Base-by-base conservation (phyloP, 805 yeast species). In the Nakazawaea peltata region DNA sequence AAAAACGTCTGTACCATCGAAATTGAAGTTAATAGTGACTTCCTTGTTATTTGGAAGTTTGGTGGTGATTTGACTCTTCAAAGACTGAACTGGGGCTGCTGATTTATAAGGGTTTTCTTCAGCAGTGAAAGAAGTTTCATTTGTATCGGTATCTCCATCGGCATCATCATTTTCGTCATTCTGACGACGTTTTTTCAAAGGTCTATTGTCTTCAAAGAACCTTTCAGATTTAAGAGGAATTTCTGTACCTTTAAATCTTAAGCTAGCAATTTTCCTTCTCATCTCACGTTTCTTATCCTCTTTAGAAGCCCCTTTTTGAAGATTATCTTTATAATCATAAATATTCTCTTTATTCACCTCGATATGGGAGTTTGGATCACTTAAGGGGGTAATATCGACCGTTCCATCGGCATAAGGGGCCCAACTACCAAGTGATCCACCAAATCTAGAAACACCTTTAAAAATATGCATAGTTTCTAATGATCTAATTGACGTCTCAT, bases 381-480 rank as follows among this genome's bases (percentile, higher is more conserved):
- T 71, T 25, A 82, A 58, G 0, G 94, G 88, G 1, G 77, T 68
- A 3, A 69, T 63, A 52, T 84, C 94, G 5, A 76, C 72, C 1
- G 63, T 57, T 0, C 75, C 76, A 44, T 77, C 75, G 0, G 94
- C 90, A 51, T 81, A 84, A 0, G 79, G 71, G 0, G 72, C 51
- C 94, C 94, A 84, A 6, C 73, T 64, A 0, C 90, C 94, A 36
- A 79, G 48, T 8, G 87, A 66, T 19, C 69, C 59, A 1, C 79
- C 65, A 44, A 71, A 71, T 34, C 88, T 57, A 1, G 87, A 75
- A 16, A 66, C 67, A 3, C 88, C 87, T 37, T 71, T 66, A 11
- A 77, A 47, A 2, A 77, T 60, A 42, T 69, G 74, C 61, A 76
- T 70, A 1, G 80, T 61, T 27, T 71, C 72, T 26, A 81, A 50